Base-by-base conservation (phyloP, 179 eudicot genomes). In the Beta corolliflora region DNA sequence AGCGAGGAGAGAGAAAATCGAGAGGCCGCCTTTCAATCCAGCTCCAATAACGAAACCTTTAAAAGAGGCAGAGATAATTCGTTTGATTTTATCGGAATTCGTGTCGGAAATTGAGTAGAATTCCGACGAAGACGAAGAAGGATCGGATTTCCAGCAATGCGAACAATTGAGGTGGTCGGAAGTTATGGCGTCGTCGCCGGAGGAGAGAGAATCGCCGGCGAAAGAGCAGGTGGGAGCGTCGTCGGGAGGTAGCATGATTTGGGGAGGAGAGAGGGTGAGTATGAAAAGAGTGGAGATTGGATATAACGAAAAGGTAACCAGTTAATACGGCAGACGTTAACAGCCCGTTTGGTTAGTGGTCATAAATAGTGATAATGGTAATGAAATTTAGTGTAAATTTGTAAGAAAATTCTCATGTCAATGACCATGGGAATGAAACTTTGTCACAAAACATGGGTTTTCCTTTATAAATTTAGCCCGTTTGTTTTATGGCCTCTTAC, bases 1-100 rank as follows among this genome's bases (percentile, higher is more conserved):
- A 76, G 94, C 82, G 60, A 96, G 91, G 56, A 96, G 86, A 41
- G 99, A 89, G 88, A 96, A 96, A 78, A 92, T 71, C 54, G 99
- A 86, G 56, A 96, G 84, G 13, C 99, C 99, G 69, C 99, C 98
- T 87, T 94, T 96, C 21, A 96, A 83, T 8, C 98, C 97, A 36
- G 99, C 98, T 44, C 99, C 99, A 67, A 96, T 96, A 53, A 87
- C 71, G 81, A 97, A 97, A 18, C 95, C 99, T 84, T 92, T 97
- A 15, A 86, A 60, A 2, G 97, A 82, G 0, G 99, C 97, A 4
- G 85, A 87, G 16, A 89, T 44, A 7, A 90, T 82, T 74, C 98
- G 86, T 80, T 84, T 87, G 3, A 83, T 48, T 81, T 83, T 90
- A 64, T 92, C 95, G 23, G 89, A 89, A 71, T 88, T 90, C 14